Percentiles rank a stretch among this genome's conserved stretches.
These are phyloP conservation scores for Phytophthora nicotianae DNA, from an alignment of 352 stramenopile genomes.

Conservation along the genomic window DNA sequence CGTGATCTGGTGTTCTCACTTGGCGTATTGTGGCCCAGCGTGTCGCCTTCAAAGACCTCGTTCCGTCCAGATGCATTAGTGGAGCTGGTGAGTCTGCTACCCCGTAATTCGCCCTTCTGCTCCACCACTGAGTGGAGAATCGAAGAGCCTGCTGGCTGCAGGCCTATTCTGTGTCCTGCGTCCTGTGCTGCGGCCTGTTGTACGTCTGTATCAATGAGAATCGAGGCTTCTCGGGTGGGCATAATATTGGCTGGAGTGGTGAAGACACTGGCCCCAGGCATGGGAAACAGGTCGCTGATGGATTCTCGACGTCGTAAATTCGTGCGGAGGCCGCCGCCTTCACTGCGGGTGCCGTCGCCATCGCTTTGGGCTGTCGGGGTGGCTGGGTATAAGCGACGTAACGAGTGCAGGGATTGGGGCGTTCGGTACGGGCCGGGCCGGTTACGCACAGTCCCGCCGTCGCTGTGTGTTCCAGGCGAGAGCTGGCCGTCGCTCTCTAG, in stretches of 20 bases:
- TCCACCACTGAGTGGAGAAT: constrained; percentile 41
- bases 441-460: constrained; percentile 14
- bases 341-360: constrained; percentile 18
- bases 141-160: constrained; percentile 20
- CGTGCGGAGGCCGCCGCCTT: constrained; percentile 4
- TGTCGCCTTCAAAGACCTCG: constrained; percentile 33
- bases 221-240: constrained; percentile 73
- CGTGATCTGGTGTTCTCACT: constrained; percentile 36
- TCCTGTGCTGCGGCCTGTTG: constrained; percentile 40
- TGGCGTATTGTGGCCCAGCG: constrained; percentile 37
- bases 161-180: constrained; percentile 18
- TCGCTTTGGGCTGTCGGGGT: constrained; percentile 21
- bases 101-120: constrained; percentile 28
- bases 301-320: constrained; percentile 41
- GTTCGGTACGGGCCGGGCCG: constrained; percentile 6
- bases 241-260: constrained; percentile 80
- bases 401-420: constrained; percentile 27
- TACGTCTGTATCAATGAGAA: constrained; percentile 74
- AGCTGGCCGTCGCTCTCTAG: constrained; percentile 48
- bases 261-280: constrained; percentile 63
- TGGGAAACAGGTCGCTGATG: constrained; percentile 70
- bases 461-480: constrained; percentile 35
- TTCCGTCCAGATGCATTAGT: constrained; percentile 29
- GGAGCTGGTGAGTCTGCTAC: constrained; percentile 22
- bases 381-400: constrained; percentile 27